These are phyloP conservation scores for Ramaria sp. DNA, from an alignment of 768 basidiomycete genomes.

Conservation along the genomic window DNA sequence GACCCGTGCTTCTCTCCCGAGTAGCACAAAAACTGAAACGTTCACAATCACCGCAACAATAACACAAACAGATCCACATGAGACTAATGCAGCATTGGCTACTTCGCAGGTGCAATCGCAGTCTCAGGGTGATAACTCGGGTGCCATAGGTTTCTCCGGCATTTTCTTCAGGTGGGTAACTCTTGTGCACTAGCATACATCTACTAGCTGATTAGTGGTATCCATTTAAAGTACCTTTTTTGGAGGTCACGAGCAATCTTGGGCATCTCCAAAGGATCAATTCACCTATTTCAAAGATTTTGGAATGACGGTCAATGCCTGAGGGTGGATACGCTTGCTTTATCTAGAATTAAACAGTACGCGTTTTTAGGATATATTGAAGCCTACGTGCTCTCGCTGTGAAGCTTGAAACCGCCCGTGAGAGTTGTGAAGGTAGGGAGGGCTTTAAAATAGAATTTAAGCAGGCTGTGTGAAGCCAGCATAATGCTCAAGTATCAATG, in stretches of 20 bases:
- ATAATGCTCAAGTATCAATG: too few relatives aligned
- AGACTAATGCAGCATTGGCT: not conserved
- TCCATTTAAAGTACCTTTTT: conserved; percentile 53
- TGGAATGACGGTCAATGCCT: conserved; percentile 26
- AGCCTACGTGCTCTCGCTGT: too few relatives aligned
- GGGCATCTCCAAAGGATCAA: conserved; percentile 65
- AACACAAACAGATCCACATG: not conserved
- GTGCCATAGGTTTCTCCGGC: conserved; percentile 27
- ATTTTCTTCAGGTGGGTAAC: conserved; percentile 67
- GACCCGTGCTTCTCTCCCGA: not conserved
- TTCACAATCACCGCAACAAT: not conserved
- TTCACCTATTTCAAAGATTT: conserved; percentile 71
- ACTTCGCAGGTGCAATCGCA: not conserved
- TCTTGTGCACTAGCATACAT: not conserved
- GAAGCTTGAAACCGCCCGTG: too few relatives aligned
- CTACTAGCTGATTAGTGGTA: conserved; percentile 1
- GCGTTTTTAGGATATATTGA: too few relatives aligned
- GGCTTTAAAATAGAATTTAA: too few relatives aligned
- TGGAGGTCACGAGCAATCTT: conserved; percentile 57
- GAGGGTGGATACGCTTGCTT: not conserved
- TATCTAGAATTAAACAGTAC: too few relatives aligned
- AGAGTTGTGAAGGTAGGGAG: too few relatives aligned
- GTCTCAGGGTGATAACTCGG: not conserved
- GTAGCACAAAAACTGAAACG: not conserved
- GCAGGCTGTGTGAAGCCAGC: too few relatives aligned